Conservation (phyloP, 345 rosid genomes). For the Lenwebbia sp. region DNA sequence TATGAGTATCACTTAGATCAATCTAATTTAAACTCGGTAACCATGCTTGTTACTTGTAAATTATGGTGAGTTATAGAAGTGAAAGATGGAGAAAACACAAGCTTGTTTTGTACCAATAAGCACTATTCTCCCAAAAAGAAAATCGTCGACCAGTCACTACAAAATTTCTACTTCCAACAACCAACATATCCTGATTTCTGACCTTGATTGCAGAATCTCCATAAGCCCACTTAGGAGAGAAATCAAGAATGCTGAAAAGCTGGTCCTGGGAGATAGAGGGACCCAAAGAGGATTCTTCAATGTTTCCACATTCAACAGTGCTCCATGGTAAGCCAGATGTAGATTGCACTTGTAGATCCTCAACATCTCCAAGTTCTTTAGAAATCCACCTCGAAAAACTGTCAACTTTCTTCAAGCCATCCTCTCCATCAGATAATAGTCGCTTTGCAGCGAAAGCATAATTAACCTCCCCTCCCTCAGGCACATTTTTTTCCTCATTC, state of each 20-base stretch:
- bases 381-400: constrained; percentile 84
- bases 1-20: background rate
- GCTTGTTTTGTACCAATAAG: background rate
- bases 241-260: constrained; percentile 69
- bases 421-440: constrained; percentile 42
- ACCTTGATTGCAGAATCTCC: constrained; percentile 67
- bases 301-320: constrained; percentile 58
- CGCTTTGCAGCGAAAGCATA: constrained; percentile 24
- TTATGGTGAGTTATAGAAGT: background rate
- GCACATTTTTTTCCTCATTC: constrained; percentile 26
- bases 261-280: constrained; percentile 87
- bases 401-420: constrained; percentile 75
- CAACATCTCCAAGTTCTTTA: constrained; percentile 76
- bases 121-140: background rate
- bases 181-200: background rate
- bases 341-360: constrained; percentile 65
- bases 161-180: background rate
- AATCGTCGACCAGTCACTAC: background rate
- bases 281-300: constrained; percentile 51
- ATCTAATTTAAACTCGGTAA: background rate
- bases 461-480: constrained; percentile 35
- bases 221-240: constrained; percentile 69
- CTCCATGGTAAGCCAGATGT: constrained; percentile 64
- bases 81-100: background rate
- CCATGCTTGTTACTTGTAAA: background rate